Base-by-base conservation (phyloP, 306 rosid genomes). In the Vigna radiata region DNA sequence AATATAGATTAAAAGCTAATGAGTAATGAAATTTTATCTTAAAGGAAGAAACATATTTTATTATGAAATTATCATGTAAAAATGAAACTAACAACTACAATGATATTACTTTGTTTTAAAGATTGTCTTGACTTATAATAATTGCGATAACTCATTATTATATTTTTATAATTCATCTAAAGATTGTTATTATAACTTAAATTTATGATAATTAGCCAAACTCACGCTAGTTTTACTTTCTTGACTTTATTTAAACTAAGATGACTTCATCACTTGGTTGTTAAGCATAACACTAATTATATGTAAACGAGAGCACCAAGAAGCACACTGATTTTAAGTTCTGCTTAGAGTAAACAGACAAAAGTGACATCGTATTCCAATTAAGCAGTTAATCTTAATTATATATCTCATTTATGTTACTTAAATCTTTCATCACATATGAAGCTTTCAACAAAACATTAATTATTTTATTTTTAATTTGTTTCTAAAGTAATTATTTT, bases 131-230 rank as follows among this genome's bases (percentile, higher is more conserved):
- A 36, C 16, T 39, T 37, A 17, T 64, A 9, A 64, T 64, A 64
- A 64, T 37, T 64, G n/a, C 49, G 5, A 17, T 8, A 9, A 64
- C 18, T 64, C 15, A 64, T 17, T n/a, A 63, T 63, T 10, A 7
- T 64, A 31, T 70, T 70, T 69, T 29, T 50, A 21, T 70, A 10
- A 70, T 41, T 3, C 43, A 55, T 56, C 19, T 23, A 25, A 44
- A 58, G 13, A 2, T 56, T 8, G 15, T 2, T 56, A 7, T 72
- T 37, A 54, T 70, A 29, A n/a, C 29, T 49, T 9, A 50, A 48
- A 18, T 62, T 33, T 50, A 31, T 31, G 50, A 48, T 62, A 29
- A 31, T 11, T 18, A 14, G 39, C 49, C 8, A 74, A n/a, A 60
- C 8, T 61, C 25, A 8, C 61, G 67, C 59, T 17, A 12, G 10